Percentiles rank a stretch among this genome's conserved stretches.
These are phyloP conservation scores for Penicillium subrubescens DNA, from an alignment of 495 filamentous ascomycete genomes.

Conservation along the genomic window DNA sequence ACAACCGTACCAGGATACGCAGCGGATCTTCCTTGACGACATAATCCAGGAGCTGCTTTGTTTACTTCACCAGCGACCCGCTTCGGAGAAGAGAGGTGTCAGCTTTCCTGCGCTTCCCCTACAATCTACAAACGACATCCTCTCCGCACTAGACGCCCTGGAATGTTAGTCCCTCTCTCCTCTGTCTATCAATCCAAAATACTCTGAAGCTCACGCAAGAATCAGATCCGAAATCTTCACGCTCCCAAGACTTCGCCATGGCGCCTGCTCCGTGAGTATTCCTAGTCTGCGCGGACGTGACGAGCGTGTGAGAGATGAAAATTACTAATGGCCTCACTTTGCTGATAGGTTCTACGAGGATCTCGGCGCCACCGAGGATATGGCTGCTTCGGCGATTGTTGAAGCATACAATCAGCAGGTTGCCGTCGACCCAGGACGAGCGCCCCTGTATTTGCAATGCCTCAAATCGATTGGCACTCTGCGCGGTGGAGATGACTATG, in stretches of 20 bases:
- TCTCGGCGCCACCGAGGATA: constrained; percentile 46
- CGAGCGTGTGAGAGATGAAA: neutral
- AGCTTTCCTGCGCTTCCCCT: constrained; percentile 33
- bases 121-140: constrained; percentile 41
- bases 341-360: constrained; percentile 44
- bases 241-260: constrained; percentile 39
- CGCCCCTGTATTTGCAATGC: constrained; percentile 37
- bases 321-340: constrained; percentile 13
- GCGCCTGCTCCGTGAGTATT: constrained; percentile 38
- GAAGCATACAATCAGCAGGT: constrained; percentile 46
- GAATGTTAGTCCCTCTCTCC: constrained; percentile 42
- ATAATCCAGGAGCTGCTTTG: constrained; percentile 51
- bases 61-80: constrained; percentile 48
- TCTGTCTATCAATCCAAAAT: neutral
- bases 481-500: constrained; percentile 38
- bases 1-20: constrained; percentile 46
- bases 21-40: constrained; percentile 57
- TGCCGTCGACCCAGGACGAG: constrained; percentile 31
- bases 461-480: constrained; percentile 39
- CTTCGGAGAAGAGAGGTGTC: constrained; percentile 45
- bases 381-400: constrained; percentile 39
- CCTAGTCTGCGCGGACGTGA: neutral
- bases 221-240: constrained; percentile 35
- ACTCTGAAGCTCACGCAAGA: constrained; percentile 1
- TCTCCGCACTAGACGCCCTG: constrained; percentile 48